A percentile compares a stretch with the other conserved stretches of the same genome.
phyloP scores from a whole-genome alignment of 306 rosid genomes.

The Lupinus albus region DNA sequence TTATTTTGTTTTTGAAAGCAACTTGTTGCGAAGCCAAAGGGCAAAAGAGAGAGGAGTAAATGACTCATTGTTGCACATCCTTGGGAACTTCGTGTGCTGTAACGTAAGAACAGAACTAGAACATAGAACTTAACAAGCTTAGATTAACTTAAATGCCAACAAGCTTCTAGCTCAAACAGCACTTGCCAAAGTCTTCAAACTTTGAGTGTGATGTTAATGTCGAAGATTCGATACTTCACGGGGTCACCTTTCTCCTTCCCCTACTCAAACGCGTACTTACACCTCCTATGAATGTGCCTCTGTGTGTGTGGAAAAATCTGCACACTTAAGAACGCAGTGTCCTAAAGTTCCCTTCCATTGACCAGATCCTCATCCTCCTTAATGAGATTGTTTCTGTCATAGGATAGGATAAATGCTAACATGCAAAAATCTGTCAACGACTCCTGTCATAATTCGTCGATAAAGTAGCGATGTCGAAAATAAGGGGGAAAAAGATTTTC shows the following conservation, averaged over 20 bases:
- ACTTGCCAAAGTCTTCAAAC: not conserved
- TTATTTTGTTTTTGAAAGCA: not conserved
- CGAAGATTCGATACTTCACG: not conserved
- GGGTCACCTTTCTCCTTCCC: not conserved
- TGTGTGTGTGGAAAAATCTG: not conserved
- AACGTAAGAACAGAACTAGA: slow-evolving; percentile 6
- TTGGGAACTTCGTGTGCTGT: not conserved
- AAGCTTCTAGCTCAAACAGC: not conserved
- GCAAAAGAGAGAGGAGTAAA: not conserved
- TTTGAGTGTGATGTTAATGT: not conserved
- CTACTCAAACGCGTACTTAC: not conserved
- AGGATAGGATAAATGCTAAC: not conserved
- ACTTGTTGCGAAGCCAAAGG: slow-evolving; percentile 1
- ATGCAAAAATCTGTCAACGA: slow-evolving; percentile 5
- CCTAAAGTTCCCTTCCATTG: slow-evolving; percentile 9
- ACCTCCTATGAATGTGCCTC: not conserved
- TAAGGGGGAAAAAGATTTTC: not conserved
- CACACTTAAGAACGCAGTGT: not conserved
- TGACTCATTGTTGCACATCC: slow-evolving; percentile 2
- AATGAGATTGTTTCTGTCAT: not conserved
- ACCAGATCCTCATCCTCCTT: slow-evolving; percentile 16
- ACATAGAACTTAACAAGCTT: not conserved
- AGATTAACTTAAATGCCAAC: not conserved
- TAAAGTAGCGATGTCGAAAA: not conserved
- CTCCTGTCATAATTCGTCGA: not conserved